A percentile compares a stretch with the other conserved stretches of the same genome.
Conservation (phyloP, 371 early-diverging fungal species). For the Mucor ambiguus region DNA sequence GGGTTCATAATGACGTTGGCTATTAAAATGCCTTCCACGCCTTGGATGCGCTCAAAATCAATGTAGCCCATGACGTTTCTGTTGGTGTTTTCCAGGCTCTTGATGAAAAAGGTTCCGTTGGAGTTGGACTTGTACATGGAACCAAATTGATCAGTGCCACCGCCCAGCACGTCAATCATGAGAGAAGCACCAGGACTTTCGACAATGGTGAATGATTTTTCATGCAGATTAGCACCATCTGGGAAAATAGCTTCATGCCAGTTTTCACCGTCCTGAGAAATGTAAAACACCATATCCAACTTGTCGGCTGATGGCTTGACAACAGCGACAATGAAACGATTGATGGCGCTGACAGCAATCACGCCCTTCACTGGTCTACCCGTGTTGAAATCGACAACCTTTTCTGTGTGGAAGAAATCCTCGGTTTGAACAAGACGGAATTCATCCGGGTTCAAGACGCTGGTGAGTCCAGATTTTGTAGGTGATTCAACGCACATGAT, state of each 20-base stretch:
- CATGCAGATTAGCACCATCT: constrained; percentile 39
- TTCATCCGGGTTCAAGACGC: constrained; percentile 45
- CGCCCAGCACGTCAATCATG: constrained; percentile 64
- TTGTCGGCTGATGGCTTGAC: constrained; percentile 50
- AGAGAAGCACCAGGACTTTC: constrained; percentile 68
- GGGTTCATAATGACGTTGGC: constrained; percentile 84
- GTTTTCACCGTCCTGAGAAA: constrained; percentile 63
- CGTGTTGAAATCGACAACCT: constrained; percentile 49
- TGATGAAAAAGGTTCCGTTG: constrained; percentile 86
- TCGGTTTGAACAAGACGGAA: constrained; percentile 63
- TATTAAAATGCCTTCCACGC: constrained; percentile 81
- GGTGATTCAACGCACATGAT: constrained; percentile 71
- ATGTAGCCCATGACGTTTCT: constrained; percentile 72
- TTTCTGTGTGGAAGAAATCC: constrained; percentile 63
- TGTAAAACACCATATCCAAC: constrained; percentile 57
- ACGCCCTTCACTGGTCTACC: constrained; percentile 56
- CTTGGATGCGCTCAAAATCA: constrained; percentile 90
- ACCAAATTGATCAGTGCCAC: constrained; percentile 54
- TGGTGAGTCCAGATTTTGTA: constrained; percentile 37
- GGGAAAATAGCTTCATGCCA: constrained; percentile 71
- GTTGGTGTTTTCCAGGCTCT: constrained; percentile 78
- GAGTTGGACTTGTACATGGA: constrained; percentile 86
- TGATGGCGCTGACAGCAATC: constrained; percentile 65
- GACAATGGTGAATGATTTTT: constrained; percentile 76
- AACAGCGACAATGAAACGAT: constrained; percentile 72